A percentile compares a stretch with the other conserved stretches of the same genome.
Conservation (phyloP, 2,329 filamentous ascomycete genomes). For the Boeremia exigua region DNA sequence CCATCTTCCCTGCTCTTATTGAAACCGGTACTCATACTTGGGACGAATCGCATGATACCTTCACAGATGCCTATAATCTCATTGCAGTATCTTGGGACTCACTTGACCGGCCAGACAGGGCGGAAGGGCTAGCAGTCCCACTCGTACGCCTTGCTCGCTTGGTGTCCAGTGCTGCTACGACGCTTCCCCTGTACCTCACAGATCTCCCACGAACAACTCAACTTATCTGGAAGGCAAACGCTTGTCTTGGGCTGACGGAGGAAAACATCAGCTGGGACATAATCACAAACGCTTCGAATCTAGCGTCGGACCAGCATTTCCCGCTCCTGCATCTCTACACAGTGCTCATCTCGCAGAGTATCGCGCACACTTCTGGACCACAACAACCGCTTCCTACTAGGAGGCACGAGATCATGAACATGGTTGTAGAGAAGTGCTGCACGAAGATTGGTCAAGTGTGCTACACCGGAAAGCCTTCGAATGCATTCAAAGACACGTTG, state of each 20-base stretch:
- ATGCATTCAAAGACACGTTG: constrained; percentile 32
- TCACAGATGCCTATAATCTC: constrained; percentile 35
- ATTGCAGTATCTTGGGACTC: constrained; percentile 36
- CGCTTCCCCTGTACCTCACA: constrained; percentile 34
- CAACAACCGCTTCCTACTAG: constrained; percentile 17
- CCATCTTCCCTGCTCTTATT: constrained; percentile 32
- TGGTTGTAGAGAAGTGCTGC: constrained; percentile 38
- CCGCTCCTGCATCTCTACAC: constrained; percentile 40
- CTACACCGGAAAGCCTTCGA: constrained; percentile 28
- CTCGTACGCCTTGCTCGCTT: constrained; percentile 39
- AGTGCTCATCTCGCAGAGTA: constrained; percentile 38
- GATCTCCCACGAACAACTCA: constrained; percentile 26
- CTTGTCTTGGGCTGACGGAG: constrained; percentile 24
- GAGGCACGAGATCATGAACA: constrained; percentile 33
- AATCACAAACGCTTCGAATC: constrained; percentile 28
- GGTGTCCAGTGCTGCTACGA: constrained; percentile 30
- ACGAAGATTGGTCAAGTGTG: constrained; percentile 25
- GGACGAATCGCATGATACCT: constrained; percentile 7
- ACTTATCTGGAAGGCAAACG: constrained; percentile 41
- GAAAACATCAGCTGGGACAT: constrained; percentile 30
- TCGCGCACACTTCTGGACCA: constrained; percentile 25
- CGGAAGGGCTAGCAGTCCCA: constrained; percentile 35
- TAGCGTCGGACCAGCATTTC: constrained; percentile 24
- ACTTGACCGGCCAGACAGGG: constrained; percentile 29
- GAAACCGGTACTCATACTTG: constrained; percentile 3